phyloP scores from a whole-genome alignment of 768 basidiomycete species.

The Russula emetica region DNA sequence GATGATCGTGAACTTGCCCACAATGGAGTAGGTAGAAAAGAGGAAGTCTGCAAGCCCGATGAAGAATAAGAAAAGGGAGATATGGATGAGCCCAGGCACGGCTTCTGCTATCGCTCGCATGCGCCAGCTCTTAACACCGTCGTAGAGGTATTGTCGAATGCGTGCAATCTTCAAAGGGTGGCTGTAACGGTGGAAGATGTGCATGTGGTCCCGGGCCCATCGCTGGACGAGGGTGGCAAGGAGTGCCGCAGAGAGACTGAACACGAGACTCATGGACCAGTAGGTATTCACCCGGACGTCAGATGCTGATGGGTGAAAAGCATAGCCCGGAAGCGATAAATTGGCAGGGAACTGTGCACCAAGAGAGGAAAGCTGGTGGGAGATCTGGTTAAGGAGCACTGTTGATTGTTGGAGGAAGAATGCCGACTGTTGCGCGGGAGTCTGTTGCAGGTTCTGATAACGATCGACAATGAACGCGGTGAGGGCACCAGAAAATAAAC shows the following conservation, averaged over 20 bases:
- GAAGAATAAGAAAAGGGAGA: conserved; percentile 47
- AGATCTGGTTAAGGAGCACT: conserved; percentile 17
- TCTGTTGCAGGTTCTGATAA: conserved; percentile 10
- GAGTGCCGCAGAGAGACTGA: conserved; percentile 44
- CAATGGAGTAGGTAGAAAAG: conserved; percentile 28
- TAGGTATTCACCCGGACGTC: conserved; percentile 39
- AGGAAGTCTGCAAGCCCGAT: conserved; percentile 46
- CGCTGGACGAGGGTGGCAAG: conserved; percentile 46
- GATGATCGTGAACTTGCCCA: conserved; percentile 4
- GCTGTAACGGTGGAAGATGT: conserved; percentile 33
- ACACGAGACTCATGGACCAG: conserved; percentile 38
- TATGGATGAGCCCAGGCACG: conserved; percentile 47
- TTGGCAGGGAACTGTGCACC: background rate
- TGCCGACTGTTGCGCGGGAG: conserved; percentile 7
- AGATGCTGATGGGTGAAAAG: conserved; percentile 31
- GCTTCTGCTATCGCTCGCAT: conserved; percentile 41
- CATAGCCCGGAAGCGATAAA: background rate
- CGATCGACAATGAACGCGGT: conserved; percentile 19
- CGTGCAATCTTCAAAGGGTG: conserved; percentile 36
- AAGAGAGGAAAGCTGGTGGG: conserved; percentile 13
- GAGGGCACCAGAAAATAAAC: conserved; percentile 20
- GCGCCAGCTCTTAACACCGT: conserved; percentile 39
- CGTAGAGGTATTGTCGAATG: conserved; percentile 38
- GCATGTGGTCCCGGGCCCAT: conserved; percentile 42
- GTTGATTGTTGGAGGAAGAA: conserved; percentile 12